Conservation (phyloP, 1,284 basidiomycete genomes). For the Laetiporus sulphureus region DNA sequence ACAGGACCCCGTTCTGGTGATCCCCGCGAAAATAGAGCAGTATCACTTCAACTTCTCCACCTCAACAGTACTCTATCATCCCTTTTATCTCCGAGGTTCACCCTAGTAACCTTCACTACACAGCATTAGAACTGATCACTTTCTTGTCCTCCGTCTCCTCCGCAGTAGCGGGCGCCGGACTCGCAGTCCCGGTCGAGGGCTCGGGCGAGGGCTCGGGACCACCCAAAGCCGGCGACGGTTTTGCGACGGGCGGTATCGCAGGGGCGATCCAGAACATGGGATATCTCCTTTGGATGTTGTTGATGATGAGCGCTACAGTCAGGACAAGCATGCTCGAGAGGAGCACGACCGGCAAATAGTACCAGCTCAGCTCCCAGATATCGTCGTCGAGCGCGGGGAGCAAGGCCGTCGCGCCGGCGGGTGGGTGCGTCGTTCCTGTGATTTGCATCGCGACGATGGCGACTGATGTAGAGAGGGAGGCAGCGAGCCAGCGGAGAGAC, state of each 20-base stretch:
- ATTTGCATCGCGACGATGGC: slow-evolving; percentile 50
- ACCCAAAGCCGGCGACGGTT: background rate
- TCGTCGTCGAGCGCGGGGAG: slow-evolving; percentile 42
- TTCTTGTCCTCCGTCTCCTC: background rate
- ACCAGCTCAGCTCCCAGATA: slow-evolving; percentile 48
- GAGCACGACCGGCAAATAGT: slow-evolving; percentile 52
- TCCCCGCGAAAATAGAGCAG: no score
- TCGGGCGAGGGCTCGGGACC: background rate
- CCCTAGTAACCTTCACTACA: no score
- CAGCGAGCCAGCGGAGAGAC: slow-evolving; percentile 48
- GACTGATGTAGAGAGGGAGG: slow-evolving; percentile 44
- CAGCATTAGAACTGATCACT: background rate
- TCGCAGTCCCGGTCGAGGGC: background rate
- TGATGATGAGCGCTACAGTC: slow-evolving; percentile 44
- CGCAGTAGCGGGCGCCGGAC: background rate
- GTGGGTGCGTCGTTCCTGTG: slow-evolving; percentile 54
- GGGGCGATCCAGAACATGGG: slow-evolving; percentile 47
- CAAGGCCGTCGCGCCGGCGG: slow-evolving; percentile 46
- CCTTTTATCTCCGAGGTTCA: no score
- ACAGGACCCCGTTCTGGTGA: no score
- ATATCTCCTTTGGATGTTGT: slow-evolving; percentile 54
- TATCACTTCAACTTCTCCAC: no score
- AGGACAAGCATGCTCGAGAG: slow-evolving; percentile 46
- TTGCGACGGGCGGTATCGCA: background rate
- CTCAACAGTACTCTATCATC: no score